Evolutionary conservation across 225 moss, liverwort and hornwort genomes (phyloP).

Genomic region (Neckera pumila): DNA sequence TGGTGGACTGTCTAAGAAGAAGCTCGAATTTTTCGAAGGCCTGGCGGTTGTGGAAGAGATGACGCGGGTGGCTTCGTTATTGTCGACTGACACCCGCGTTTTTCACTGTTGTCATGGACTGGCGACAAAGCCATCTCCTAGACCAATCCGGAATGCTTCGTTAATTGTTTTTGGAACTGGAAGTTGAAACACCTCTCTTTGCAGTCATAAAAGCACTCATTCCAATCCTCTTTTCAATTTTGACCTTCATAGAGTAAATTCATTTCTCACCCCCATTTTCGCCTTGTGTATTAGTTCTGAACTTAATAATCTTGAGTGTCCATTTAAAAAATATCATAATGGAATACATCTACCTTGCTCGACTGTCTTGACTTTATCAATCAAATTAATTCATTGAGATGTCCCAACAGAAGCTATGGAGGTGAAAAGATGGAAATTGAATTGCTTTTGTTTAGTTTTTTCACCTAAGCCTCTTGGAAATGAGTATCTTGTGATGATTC

Average conservation of each 20-base stretch:
- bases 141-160: not conserved
- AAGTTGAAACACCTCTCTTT: not conserved
- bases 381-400: not conserved
- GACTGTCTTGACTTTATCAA: not conserved
- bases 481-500: not conserved
- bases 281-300: not conserved
- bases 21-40: not conserved
- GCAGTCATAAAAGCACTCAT: not conserved
- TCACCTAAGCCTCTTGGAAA: not conserved
- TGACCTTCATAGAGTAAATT: not conserved
- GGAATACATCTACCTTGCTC: not conserved
- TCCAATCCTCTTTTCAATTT: not conserved
- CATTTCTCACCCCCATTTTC: not conserved
- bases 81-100: not conserved
- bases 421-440: not conserved
- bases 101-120: not conserved
- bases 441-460: not conserved
- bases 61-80: not conserved
- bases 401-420: not conserved
- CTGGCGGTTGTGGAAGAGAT: not conserved
- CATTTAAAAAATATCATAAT: not conserved
- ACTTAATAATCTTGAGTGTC: not conserved
- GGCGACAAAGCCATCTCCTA: not conserved
- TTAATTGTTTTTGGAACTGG: not conserved
- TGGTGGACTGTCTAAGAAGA: not conserved